Conservation (phyloP, 768 basidiomycete genomes). For the Trametes coccinea region DNA sequence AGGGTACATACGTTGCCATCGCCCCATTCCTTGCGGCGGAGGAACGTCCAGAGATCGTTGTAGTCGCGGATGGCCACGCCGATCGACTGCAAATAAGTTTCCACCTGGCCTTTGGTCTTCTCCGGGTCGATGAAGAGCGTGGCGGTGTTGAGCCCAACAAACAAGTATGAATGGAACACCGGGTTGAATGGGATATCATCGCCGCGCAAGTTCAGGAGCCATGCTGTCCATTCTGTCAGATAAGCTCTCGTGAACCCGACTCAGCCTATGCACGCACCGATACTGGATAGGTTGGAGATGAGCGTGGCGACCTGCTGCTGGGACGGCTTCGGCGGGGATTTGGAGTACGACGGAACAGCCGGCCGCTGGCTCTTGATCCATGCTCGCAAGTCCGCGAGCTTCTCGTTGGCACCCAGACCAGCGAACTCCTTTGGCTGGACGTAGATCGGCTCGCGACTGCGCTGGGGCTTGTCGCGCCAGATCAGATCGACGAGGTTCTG, state of each 20-base stretch:
- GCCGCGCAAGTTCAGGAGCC: slow-evolving; percentile 86
- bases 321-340: slow-evolving; percentile 54
- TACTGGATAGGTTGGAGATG: slow-evolving; percentile 66
- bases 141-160: slow-evolving; percentile 59
- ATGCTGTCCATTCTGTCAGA: slow-evolving; percentile 50
- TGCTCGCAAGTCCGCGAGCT: slow-evolving; percentile 66
- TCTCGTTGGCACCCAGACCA: slow-evolving; percentile 64
- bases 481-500: slow-evolving; percentile 82
- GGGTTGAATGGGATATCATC: slow-evolving; percentile 91
- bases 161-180: slow-evolving; percentile 86
- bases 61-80: slow-evolving; percentile 66
- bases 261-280: slow-evolving; percentile 50
- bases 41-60: slow-evolving; percentile 76
- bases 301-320: slow-evolving; percentile 70
- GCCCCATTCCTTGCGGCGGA: slow-evolving; percentile 74
- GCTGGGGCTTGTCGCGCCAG: slow-evolving; percentile 77
- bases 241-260: neutral
- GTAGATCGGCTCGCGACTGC: slow-evolving; percentile 64
- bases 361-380: slow-evolving; percentile 69
- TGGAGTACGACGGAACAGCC: slow-evolving; percentile 61
- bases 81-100: slow-evolving; percentile 56
- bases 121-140: slow-evolving; percentile 75
- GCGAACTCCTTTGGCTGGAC: slow-evolving; percentile 73
- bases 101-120: slow-evolving; percentile 62
- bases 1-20: slow-evolving; percentile 60